A percentile compares a stretch with the other conserved stretches of the same genome.
phyloP scores from a whole-genome alignment of 176 grass and related monocot genomes.

The Oryza nivara region DNA sequence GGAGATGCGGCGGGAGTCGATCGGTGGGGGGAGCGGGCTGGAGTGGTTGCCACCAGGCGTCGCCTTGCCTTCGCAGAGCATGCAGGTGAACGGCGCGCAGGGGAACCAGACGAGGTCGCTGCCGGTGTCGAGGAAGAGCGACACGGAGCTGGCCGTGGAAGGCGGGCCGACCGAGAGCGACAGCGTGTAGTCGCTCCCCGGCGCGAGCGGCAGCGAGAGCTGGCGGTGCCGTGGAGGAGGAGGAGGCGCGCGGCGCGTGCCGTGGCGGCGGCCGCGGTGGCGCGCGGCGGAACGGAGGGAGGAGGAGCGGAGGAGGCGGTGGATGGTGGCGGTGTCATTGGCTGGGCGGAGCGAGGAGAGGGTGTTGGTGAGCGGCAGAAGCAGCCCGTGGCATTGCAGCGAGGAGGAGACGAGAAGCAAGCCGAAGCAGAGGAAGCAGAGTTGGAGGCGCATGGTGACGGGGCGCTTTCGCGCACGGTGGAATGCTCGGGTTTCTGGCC shows the following conservation, averaged over 20 bases:
- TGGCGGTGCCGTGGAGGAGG: neutral
- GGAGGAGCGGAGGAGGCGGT: constrained; percentile 70
- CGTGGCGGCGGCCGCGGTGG: constrained; percentile 12
- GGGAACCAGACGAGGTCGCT: constrained; percentile 96
- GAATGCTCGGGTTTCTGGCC: neutral
- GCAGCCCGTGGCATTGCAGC: constrained; percentile 36
- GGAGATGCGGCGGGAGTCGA: constrained; percentile 46
- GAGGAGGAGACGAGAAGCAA: neutral
- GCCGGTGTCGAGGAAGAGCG: constrained; percentile 90
- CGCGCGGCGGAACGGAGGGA: constrained; percentile 59
- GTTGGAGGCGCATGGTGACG: constrained; percentile 31
- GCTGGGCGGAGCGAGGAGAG: constrained; percentile 18
- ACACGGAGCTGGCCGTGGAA: constrained; percentile 47
- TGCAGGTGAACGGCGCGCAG: constrained; percentile 88
- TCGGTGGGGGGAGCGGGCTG: constrained; percentile 36
- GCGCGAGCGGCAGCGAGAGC: constrained; percentile 65
- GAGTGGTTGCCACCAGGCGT: constrained; percentile 7
- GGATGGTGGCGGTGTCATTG: constrained; percentile 35
- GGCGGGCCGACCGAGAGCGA: constrained; percentile 63
- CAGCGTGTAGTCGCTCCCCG: constrained; percentile 93
- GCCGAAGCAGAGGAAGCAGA: constrained; percentile 24
- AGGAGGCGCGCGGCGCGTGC: neutral
- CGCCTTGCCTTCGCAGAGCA: constrained; percentile 84
- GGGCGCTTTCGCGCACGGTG: neutral
- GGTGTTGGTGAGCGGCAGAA: constrained; percentile 55